Base-by-base conservation (phyloP, 1,284 basidiomycete genomes). In the Tilletia setariae region DNA sequence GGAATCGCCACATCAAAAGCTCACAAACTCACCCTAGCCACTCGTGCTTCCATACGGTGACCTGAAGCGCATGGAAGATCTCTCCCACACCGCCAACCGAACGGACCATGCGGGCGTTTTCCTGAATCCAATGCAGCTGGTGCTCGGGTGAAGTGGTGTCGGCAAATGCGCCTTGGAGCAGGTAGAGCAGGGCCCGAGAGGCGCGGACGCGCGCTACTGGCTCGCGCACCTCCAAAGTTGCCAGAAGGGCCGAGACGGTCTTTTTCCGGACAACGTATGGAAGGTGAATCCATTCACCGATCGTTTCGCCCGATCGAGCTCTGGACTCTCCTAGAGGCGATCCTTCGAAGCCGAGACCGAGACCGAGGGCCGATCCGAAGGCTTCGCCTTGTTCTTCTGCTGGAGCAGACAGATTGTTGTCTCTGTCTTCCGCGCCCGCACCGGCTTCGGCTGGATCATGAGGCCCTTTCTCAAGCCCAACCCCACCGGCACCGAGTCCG, bases 41-140 rank as follows among this genome's bases (percentile, higher is more conserved):
- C 82, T 94, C 92, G 79, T 97, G 94, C 78, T 94, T 92, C 64
- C 89, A 89, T 70, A 90, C 90, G 1, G 94, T 93, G 69, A 93
- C 91, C 83, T 93, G 94, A 84, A 96, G 87, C 9, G 93, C 93
- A 76, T 91, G 89, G 23, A 95, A 88, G 40, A 97, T 90, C 67
- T 87, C 88, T 74, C 88, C 89, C 13, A 97, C 84, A 19, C 94
- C 95, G 80, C 96, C 93, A 0, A 90, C 90, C 28, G 87, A 86
- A 67, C 94, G 87, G 1, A 98, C 90, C 42, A 91, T 86, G 79
- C 91, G 92, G 78, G 92, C 92, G 80, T 98, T 98, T 83, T 95
- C 91, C 70, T 93, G 90, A 75, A 98, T 91, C 91, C 94, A 95
- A 74, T 94, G 91, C 56, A 98, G 84, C 82, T 99, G 96, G 82